Evolutionary conservation across 805 yeast species (phyloP), one percentile per base, ranked within the genome.

Genomic region (Starmerella geochares): DNA sequence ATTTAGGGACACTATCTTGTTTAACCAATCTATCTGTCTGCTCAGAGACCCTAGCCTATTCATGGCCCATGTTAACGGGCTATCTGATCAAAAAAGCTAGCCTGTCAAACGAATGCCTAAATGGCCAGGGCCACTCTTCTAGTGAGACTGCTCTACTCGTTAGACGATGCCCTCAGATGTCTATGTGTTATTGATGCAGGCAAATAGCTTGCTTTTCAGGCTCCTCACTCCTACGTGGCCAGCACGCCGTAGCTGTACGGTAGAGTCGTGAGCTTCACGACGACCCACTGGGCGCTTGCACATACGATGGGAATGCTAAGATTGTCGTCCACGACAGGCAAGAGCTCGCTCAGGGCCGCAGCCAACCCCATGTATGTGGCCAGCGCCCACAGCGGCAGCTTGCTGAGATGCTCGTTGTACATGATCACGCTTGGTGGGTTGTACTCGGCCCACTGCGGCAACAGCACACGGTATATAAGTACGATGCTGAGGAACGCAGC

Each of bases 241-340:
- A 55, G 48, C 5, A 55, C 56, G 17, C 58, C 58, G 48, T 51
- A 48, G 35, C 43, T 48, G 42, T 51, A 54, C n/a, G 58, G 58
- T 24, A 48, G 41, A 2, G 59, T 53, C 14, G 54, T 49, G 20
- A 35, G 21, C 32, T 49, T 47, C 16, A 81, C 72, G 19, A 77
- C 71, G 23, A 65, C 66, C 60, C 73, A 72, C 55, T 87, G 70
- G 58, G 83, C 78, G 4, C 74, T 61, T 6, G 94, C 81, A 19
- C 95, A 81, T 38, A 90, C 66, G 1, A 86, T 86, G 6, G 98
- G 98, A 52, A 92, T 90, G 42, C 97, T 88, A 60, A 92, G 77
- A 65, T 92, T 92, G 64, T 92, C 98, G 66, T 92, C 98, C 67
- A 88, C 69, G 14, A 88, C 50, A 57, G 83, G 86, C 44, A 88